Conservation (phyloP, 2,329 filamentous ascomycete species). For the Stachybotrys chartarum region DNA sequence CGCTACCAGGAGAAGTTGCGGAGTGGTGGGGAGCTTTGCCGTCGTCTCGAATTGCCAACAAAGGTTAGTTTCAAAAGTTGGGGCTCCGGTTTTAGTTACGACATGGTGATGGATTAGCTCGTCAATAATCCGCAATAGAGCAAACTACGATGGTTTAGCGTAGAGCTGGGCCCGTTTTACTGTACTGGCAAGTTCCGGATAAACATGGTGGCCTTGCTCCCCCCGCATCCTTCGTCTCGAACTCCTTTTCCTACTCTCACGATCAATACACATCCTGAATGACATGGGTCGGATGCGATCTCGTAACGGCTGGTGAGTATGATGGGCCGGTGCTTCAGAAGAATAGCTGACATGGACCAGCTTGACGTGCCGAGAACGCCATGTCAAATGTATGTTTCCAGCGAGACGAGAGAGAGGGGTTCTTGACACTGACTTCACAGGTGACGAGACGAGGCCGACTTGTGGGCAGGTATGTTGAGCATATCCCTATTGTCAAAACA, state of each 20-base stretch:
- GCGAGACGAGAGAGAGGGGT: not conserved
- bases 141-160: not conserved
- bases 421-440: constrained; percentile 1
- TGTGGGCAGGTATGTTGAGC: not conserved
- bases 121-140: not conserved
- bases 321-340: constrained; percentile 8
- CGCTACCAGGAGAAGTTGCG: not conserved
- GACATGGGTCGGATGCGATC: constrained; percentile 5
- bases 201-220: not conserved
- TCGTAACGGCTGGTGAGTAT: constrained; percentile 19
- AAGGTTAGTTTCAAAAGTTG: constrained; percentile 1
- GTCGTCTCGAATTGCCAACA: constrained; percentile 2
- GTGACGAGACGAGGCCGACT: constrained; percentile 2
- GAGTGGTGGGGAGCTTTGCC: not conserved
- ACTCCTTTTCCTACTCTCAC: not conserved
- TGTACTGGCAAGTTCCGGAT: not conserved
- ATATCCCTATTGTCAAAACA: too few species aligned
- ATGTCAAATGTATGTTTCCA: constrained; percentile 3
- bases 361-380: constrained; percentile 5
- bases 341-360: constrained; percentile 2
- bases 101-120: not conserved
- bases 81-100: not conserved
- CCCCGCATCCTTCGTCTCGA: not conserved
- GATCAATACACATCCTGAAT: not conserved
- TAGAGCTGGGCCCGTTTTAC: not conserved